Conservation (phyloP, 805 yeast species). For the Metschnikowia santaceciliae region DNA sequence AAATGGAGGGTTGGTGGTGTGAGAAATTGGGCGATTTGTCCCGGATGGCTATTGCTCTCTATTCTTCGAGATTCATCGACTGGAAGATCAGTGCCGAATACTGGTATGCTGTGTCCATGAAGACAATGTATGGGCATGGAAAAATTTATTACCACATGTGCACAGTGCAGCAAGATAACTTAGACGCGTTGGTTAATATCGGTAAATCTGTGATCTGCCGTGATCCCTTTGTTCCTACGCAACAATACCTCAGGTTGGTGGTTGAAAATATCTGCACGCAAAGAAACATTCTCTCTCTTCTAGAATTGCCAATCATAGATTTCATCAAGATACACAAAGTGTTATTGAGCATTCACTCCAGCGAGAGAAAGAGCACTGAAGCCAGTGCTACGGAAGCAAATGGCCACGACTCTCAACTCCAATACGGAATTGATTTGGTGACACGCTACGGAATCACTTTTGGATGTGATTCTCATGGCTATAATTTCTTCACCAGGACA, state of each 20-base stretch:
- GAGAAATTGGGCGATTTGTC: conserved; percentile 84
- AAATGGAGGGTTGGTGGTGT: conserved; percentile 72
- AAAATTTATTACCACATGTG: conserved; percentile 84
- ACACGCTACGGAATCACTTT: conserved; percentile 62
- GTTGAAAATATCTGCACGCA: conserved; percentile 75
- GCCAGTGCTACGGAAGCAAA: conserved; percentile 8
- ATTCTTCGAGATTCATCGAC: conserved; percentile 74
- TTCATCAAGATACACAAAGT: conserved; percentile 67
- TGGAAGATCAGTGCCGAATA: conserved; percentile 82
- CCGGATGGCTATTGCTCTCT: conserved; percentile 82
- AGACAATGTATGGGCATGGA: conserved; percentile 76
- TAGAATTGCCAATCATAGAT: conserved; percentile 57
- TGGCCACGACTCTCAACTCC: conserved; percentile 43
- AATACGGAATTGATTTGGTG: conserved; percentile 57
- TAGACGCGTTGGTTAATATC: conserved; percentile 74
- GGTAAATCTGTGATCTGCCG: conserved; percentile 77
- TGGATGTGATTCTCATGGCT: conserved; percentile 62
- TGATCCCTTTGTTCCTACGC: conserved; percentile 82
- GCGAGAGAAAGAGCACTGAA: conserved; percentile 5
- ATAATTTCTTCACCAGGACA: conserved; percentile 53
- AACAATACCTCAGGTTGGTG: conserved; percentile 70
- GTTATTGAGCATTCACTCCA: conserved; percentile 47
- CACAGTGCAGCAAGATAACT: conserved; percentile 72
- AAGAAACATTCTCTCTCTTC: conserved; percentile 53
- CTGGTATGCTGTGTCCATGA: conserved; percentile 77